A percentile compares a stretch with the other conserved stretches of the same genome.
Evolutionary conservation across 2,329 filamentous ascomycete species (phyloP).

Genomic region (Cladophialophora carrionii): DNA sequence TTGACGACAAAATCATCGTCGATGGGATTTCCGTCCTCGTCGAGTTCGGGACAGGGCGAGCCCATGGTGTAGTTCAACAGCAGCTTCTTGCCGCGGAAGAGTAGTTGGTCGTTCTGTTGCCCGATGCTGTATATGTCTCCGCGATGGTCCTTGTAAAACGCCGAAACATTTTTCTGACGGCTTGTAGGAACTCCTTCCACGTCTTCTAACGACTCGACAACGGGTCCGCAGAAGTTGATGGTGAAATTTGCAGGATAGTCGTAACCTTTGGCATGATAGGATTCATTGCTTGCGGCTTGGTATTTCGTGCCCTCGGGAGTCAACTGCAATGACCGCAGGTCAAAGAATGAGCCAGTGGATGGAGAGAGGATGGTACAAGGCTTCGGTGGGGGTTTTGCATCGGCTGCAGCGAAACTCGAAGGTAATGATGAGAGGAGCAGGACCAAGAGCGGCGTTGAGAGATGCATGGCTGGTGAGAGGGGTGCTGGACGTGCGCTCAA

Average conservation of each 20-base stretch:
- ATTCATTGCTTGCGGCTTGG: constrained; percentile 48
- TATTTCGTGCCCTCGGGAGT: constrained; percentile 50
- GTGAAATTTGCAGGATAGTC: constrained; percentile 57
- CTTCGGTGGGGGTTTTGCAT: constrained; percentile 50
- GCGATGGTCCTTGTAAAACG: constrained; percentile 49
- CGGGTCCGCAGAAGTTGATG: constrained; percentile 55
- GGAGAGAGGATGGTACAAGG: constrained; percentile 67
- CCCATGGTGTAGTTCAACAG: constrained; percentile 77
- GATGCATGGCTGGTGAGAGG: constrained; percentile 25
- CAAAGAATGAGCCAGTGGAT: constrained; percentile 65
- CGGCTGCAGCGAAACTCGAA: constrained; percentile 43
- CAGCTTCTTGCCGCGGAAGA: constrained; percentile 62
- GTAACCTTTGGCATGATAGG: constrained; percentile 55
- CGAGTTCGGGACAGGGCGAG: constrained; percentile 63
- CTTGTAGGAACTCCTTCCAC: constrained; percentile 51
- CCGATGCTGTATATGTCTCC: constrained; percentile 40
- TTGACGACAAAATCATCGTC: constrained; percentile 26
- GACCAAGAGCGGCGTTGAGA: constrained; percentile 36
- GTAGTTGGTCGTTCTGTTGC: constrained; percentile 50
- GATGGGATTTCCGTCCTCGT: constrained; percentile 36
- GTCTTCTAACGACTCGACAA: constrained; percentile 52
- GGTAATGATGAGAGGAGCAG: constrained; percentile 43
- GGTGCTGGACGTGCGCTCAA: not conserved
- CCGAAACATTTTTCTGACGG: constrained; percentile 53
- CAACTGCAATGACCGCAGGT: constrained; percentile 58